Base-by-base conservation (phyloP, 2,329 filamentous ascomycete genomes). In the Alternaria solani region DNA sequence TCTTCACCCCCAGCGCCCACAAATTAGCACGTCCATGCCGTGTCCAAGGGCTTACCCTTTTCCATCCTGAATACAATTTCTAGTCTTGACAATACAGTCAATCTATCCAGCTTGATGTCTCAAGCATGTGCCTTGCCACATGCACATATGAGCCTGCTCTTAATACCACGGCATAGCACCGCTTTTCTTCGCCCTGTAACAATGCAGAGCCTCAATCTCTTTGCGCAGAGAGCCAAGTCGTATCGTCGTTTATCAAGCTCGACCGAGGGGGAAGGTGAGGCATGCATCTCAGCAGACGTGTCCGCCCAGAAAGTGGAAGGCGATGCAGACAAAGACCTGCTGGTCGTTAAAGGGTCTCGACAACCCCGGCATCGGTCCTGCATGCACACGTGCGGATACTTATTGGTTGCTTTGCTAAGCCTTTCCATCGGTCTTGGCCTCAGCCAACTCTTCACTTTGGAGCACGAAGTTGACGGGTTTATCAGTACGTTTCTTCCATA, bases 391-490 rank as follows among this genome's bases (percentile, higher is more conserved):
- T 53, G 20, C n/a, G 53, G 51, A 20, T 55, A 51, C 42, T n/a
- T 55, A 8, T 12, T 56, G 6, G 42, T 56, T 18, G 36, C 47
- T 3, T 8, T 62, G n/a, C 3, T 59, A 8, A 47, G 60, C 26
- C 38, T 62, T 14, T 23, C 49, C 3, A 23, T 56, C 23, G 60
- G 56, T 4, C 28, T 59, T 9, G 25, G 55, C 4, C 16, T 49
- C 11, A 42, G 56, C 11, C 26, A 57, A 43, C 16, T 62, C 2
- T 34, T 61, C 14, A 39, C 18, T 11, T 8, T 48, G 3, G 55
- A 60, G 18, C 30, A 38, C 25, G 49, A 57, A 9, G 32, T 60
- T 23, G 61, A 63, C 32, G 61, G 57, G 20, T 63, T 54, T 18
- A 25, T 57, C 7, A 26, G 61, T 63, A 46, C 28, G 57, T 51